Evolutionary conservation across 129 eudicot species (phyloP).

Genomic region (Silybum marianum): DNA sequence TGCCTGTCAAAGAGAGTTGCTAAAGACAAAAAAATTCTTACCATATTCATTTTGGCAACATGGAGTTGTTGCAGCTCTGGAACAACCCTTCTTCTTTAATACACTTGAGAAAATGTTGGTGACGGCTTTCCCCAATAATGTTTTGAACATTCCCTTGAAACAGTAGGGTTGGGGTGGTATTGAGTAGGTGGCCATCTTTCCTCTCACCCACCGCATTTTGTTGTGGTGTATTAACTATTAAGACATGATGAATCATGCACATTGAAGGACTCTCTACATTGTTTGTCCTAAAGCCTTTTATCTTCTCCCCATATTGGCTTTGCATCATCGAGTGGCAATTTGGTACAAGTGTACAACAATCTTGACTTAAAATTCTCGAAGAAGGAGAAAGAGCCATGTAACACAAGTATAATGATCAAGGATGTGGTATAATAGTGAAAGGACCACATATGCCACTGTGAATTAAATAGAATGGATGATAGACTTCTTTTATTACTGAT

Average conservation of each 20-base stretch:
- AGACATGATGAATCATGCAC: background rate
- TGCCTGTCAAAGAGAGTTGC: background rate
- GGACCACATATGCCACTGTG: background rate
- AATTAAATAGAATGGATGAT: background rate
- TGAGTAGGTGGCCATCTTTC: background rate
- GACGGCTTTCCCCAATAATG: background rate
- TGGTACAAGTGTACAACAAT: background rate
- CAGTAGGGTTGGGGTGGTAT: background rate
- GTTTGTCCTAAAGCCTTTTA: background rate
- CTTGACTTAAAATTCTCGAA: background rate
- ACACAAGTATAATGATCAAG: background rate
- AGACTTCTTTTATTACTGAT: background rate
- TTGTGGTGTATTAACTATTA: background rate
- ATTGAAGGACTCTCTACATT: background rate
- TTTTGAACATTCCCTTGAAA: background rate
- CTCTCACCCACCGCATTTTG: background rate
- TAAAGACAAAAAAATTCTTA: background rate
- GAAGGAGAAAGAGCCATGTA: background rate
- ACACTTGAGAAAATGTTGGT: background rate
- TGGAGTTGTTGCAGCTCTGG: background rate
- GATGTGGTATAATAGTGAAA: background rate
- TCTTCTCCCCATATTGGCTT: background rate
- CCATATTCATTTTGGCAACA: background rate
- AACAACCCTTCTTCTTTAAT: background rate
- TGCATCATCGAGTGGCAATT: background rate